Evolutionary conservation across 345 rosid genomes (phyloP).

Genomic region (Salix viminalis): DNA sequence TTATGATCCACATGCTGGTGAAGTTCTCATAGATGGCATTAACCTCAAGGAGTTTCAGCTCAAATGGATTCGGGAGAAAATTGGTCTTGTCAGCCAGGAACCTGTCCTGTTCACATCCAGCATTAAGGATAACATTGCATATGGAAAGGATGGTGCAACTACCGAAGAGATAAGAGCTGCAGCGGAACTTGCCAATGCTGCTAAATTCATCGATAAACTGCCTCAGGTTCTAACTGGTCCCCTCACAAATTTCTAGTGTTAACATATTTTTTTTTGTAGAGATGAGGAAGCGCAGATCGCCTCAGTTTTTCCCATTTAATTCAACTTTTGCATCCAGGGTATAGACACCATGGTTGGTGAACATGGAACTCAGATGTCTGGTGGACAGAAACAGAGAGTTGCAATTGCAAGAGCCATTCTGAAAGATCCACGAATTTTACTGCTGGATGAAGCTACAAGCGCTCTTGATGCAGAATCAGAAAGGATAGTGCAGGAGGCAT

Average conservation of each 20-base stretch:
- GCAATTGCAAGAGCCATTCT: constrained; percentile 38
- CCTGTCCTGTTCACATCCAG: constrained; percentile 42
- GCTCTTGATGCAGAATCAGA: constrained; percentile 36
- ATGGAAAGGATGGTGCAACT: constrained; percentile 28
- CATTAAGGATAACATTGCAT: constrained; percentile 44
- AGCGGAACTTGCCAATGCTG: constrained; percentile 34
- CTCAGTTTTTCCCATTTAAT: background rate
- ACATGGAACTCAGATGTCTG: constrained; percentile 33
- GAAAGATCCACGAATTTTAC: constrained; percentile 30
- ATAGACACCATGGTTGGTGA: constrained; percentile 19
- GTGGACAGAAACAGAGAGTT: constrained; percentile 41
- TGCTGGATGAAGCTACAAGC: constrained; percentile 38
- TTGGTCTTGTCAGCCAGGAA: constrained; percentile 51
- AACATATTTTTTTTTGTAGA: background rate
- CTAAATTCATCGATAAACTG: constrained; percentile 25
- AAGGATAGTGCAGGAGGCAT: constrained; percentile 30
- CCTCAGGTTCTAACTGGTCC: constrained; percentile 11
- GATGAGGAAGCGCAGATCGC: background rate
- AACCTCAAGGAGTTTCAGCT: constrained; percentile 40
- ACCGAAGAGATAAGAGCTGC: constrained; percentile 39
- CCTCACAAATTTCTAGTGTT: background rate
- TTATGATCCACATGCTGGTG: constrained; percentile 46
- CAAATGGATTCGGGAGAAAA: constrained; percentile 44
- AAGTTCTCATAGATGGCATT: constrained; percentile 42
- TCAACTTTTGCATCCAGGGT: constrained; percentile 3